Base-by-base conservation (phyloP, 305 asterid species). In the Nicotiana rustica region DNA sequence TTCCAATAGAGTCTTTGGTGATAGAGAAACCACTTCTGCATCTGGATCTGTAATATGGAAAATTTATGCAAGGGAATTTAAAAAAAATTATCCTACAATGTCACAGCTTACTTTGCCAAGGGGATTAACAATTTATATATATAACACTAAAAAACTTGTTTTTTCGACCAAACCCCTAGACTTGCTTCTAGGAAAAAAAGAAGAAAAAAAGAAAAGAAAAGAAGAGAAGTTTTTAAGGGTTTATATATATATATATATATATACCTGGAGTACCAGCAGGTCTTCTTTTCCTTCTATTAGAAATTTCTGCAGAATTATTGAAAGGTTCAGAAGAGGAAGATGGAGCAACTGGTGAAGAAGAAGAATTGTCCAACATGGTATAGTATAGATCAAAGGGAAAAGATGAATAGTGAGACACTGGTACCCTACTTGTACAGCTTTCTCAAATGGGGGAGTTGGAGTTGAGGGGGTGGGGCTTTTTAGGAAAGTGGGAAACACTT, bases 221-320 rank as follows among this genome's bases (percentile, higher is more conserved):
- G 57, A 52, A 52, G 47, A 7, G 47, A 52, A 13, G 57, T 52
- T 52, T 4, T 52, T 0, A 52, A 41, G 73, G 49, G 44, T 14
- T 61, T 25, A 25, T 25, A n/a, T 25, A 25, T 25, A 25, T 25
- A 25, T 25, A 25, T 25, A 25, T 25, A 25, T 25, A 36, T 47
- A 5, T 86, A 92, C 98, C 98, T 87, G 97, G 98, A 19, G 98
- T 92, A 84, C 97, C 97, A 70, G 98, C 97, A 5, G 98, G 98
- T 15, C 93, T 90, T 83, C 98, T 86, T 78, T 91, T 92, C 6
- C 96, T 83, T 82, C 90, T 92, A 61, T 86, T 85, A 44, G 82
- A 35, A 81, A 59, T 85, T 17, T 90, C 93, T 35, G 92, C 77
- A 41, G 87, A 82, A 44, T 90, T 70, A 85, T 88, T 84, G 12